Percentiles rank a stretch among this genome's conserved stretches.
phyloP scores from a whole-genome alignment of 495 filamentous ascomycete genomes.

The Neurospora hispaniola region DNA sequence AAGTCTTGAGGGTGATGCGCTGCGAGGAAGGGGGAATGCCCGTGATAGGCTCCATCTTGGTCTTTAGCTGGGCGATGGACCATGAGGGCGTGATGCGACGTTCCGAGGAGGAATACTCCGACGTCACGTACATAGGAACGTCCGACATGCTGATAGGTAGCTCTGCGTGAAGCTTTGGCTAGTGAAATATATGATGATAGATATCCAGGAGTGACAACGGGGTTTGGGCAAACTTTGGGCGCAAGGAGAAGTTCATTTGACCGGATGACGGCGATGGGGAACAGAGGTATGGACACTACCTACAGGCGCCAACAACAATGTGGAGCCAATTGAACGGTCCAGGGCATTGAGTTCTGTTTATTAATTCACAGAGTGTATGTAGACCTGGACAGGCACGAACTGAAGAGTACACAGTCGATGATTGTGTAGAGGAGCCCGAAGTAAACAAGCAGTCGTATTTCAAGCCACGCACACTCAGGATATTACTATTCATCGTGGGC shows the following conservation, averaged over 20 bases:
- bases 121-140: constrained; percentile 74
- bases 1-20: constrained; percentile 53
- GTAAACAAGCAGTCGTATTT: not conserved
- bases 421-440: not conserved
- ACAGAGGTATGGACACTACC: not conserved
- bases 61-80: constrained; percentile 77
- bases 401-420: not conserved
- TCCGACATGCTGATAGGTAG: constrained; percentile 47
- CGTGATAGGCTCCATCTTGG: constrained; percentile 86
- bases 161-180: not conserved
- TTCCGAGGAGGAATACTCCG: constrained; percentile 65
- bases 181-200: not conserved
- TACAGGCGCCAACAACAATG: not conserved
- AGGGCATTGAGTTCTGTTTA: not conserved
- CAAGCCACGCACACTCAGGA: not conserved
- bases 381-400: not conserved
- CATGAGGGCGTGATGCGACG: constrained; percentile 87
- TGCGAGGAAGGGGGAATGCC: constrained; percentile 79
- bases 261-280: not conserved
- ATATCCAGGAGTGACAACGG: not conserved
- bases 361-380: not conserved
- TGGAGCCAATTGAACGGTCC: not conserved
- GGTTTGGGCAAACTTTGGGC: not conserved
- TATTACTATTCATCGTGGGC: not conserved
- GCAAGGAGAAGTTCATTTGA: not conserved